Evolutionary conservation across 495 filamentous ascomycete genomes (phyloP), one percentile per base, ranked within the genome.

Genomic region (Aspergillus panamensis): DNA sequence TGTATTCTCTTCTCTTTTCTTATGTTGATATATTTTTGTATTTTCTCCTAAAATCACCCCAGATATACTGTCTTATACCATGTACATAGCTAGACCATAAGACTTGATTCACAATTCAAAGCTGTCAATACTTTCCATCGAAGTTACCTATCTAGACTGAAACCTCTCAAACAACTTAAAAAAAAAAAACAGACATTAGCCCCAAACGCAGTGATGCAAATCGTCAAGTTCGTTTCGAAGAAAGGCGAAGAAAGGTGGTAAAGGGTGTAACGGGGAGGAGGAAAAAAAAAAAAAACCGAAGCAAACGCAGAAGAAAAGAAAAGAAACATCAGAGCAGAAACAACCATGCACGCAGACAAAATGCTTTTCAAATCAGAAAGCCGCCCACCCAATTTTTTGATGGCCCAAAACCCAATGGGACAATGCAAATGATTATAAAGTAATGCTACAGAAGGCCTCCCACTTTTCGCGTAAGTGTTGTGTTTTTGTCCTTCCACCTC

Each of bases 321-420:
- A 29, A 21, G 16, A 39, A 51, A 53, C 49, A 42, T 35, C 25
- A 63, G 40, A 49, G 16, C 25, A 51, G 35, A 57, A 51, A 33
- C 17, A 57, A 31, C 42, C 12, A 52, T 52, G 48, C 56, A 52
- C 56, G 56, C 56, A 58, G 49, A 44, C 8, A 20, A 39, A 58
- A 37, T 44, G 39, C 42, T 58, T 69, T 65, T 61, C 44, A 55
- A 58, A 70, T 62, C 65, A 76, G 63, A 76, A 50, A 70, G 61
- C 72, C 72, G 58, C 66, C 68, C 59, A 65, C 60, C 67, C 65
- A 63, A 29, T 58, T 72, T 71, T 70, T 59, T 52, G 48, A 62
- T 57, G 57, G 45, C 60, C 64, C 42, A 51, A 62, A 58, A 64
- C 39, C 50, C 56, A 51, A 53, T 45, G 54, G 48, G 59, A 40